Evolutionary conservation across 495 filamentous ascomycete species (phyloP), one percentile per base, ranked within the genome.

Genomic region (Xylaria nigripes): DNA sequence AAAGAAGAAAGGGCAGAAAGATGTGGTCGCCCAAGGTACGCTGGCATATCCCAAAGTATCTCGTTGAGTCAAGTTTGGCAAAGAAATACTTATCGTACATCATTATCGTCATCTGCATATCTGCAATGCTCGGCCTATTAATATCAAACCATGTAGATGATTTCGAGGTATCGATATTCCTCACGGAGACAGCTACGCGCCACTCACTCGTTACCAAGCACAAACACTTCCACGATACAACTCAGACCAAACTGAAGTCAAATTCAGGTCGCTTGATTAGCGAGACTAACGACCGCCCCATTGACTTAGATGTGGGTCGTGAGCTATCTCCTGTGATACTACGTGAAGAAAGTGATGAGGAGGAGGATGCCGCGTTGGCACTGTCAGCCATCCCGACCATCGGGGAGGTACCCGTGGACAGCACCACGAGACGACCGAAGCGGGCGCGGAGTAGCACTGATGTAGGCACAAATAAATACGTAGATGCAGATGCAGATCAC

Each of bases 91-190:
- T 65, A 56, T 54, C 54, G 45, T 61, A 61, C 57, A 53, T 57
- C 10, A 49, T 59, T 53, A 32, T 44, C 38, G 47, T 29, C 47
- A 40, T 53, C 45, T 48, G 52, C 57, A 45, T 38, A 25, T 38
- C 36, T 50, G 53, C 27, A 19, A 45, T 21, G 22, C 43, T 34
- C 19, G 12, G 45, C 23, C 52, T 7, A 21, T 36, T 57, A 41
- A 62, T 60, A 57, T 65, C 58, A 63, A 56, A 48, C 25, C 45
- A 18, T 25, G 50, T 65, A 94, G 93, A 96, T 73, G 91, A 94
- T 47, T 98, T 96, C 62, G 90, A 96, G 65, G 87, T 95, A 36
- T 85, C 88, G 16, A 83, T 97, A 56, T 98, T 96, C 71, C 79
- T 98, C 60, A 94, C 86, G 30, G 87, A 95, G 68, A 85, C 84